A percentile compares a stretch with the other conserved stretches of the same genome.
phyloP scores from a whole-genome alignment of 768 basidiomycete species.

The Dentipellis fragilis region DNA sequence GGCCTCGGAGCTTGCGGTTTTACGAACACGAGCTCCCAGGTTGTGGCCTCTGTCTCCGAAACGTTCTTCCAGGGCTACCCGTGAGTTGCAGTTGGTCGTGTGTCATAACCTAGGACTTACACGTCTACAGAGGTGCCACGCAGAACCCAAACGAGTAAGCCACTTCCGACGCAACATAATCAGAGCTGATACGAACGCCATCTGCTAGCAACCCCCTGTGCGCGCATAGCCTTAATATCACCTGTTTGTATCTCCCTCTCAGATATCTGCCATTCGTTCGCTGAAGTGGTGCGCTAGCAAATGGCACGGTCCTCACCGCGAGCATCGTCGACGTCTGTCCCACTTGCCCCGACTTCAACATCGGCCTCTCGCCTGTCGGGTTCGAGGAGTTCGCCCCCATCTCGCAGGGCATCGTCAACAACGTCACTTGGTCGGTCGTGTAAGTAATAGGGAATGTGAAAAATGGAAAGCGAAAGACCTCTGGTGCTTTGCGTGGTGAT shows the following conservation, averaged over 20 bases:
- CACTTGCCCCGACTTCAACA: conserved; percentile 7
- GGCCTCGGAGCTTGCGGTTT: conserved; percentile 31
- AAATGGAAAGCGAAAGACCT: not conserved
- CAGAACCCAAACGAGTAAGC: conserved; percentile 12
- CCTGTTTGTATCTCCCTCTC: conserved; percentile 13
- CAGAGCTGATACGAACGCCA: not conserved
- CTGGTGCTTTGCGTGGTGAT: not conserved
- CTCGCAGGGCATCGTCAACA: conserved; percentile 19
- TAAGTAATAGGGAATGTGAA: not conserved
- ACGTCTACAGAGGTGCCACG: conserved; percentile 8
- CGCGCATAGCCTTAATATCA: conserved; percentile 17
- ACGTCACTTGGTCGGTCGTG: conserved; percentile 19
- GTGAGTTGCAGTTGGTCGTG: conserved; percentile 15
- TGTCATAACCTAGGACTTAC: not conserved
- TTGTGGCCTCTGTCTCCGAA: conserved; percentile 27
- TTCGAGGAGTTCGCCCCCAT: conserved; percentile 21
- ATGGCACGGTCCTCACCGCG: conserved; percentile 16
- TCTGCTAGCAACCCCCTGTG: conserved; percentile 25
- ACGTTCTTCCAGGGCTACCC: conserved; percentile 25
- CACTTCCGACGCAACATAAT: not conserved
- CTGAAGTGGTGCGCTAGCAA: conserved; percentile 13
- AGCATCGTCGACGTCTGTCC: conserved; percentile 22
- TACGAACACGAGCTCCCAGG: conserved; percentile 24
- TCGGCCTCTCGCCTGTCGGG: conserved; percentile 21
- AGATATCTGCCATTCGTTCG: not conserved